Conservation (phyloP, 2,329 filamentous ascomycete genomes). For the Zasmidium citrigriseum region DNA sequence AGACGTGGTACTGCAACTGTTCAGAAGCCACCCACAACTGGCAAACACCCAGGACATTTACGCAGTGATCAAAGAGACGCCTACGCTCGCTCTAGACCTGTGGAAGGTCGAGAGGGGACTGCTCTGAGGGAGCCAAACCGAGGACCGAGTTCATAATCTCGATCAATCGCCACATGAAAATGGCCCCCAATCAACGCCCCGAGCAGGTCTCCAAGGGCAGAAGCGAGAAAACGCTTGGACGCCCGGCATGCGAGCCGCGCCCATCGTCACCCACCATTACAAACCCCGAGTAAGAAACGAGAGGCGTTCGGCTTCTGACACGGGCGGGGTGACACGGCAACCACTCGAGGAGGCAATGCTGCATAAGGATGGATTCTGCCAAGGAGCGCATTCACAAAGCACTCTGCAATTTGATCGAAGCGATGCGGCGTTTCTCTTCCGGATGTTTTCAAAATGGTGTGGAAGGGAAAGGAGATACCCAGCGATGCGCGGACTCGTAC, state of each 20-base stretch:
- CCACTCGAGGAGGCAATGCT: neutral
- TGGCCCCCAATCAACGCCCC: neutral
- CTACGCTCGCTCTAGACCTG: constrained; percentile 50
- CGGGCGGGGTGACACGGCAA: neutral
- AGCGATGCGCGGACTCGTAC: neutral
- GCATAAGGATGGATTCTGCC: neutral
- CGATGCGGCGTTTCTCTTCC: too few relatives aligned
- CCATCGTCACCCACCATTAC: neutral
- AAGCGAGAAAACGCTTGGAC: neutral
- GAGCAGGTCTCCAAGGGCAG: neutral
- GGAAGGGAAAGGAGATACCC: neutral
- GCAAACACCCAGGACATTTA: constrained; percentile 49
- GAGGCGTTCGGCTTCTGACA: neutral
- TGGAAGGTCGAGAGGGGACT: constrained; percentile 51
- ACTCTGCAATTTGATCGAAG: too few relatives aligned
- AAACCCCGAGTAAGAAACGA: too few relatives aligned
- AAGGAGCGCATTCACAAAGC: too few relatives aligned
- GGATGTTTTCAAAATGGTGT: neutral
- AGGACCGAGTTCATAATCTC: neutral
- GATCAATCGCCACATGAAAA: neutral
- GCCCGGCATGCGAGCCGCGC: neutral
- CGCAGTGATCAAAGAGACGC: constrained; percentile 45
- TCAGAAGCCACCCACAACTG: constrained; percentile 48
- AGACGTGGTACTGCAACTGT: constrained; percentile 50
- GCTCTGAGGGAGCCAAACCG: constrained; percentile 29